phyloP scores from a whole-genome alignment of 768 basidiomycete genomes.

The Pleurotus sapidus region DNA sequence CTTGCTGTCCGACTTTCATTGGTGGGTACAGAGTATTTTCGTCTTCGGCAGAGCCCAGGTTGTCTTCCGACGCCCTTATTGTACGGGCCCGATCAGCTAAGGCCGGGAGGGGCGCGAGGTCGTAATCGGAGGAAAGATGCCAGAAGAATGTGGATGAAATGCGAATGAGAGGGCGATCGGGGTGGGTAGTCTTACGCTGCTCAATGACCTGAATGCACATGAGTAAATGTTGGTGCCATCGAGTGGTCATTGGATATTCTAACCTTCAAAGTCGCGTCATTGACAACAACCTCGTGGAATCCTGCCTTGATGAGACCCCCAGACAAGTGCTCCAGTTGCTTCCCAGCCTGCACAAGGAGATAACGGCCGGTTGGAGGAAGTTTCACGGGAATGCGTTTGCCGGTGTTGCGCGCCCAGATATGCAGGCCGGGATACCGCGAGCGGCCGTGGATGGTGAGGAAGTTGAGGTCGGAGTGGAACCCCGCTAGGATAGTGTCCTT shows the following conservation, averaged over 20 bases:
- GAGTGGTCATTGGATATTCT: constrained; percentile 14
- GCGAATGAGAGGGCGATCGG: constrained; percentile 86
- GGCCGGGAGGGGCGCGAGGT: constrained; percentile 62
- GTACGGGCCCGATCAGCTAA: constrained; percentile 47
- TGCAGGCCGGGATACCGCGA: constrained; percentile 86
- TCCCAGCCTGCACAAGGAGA: constrained; percentile 92
- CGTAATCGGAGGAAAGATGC: constrained; percentile 85
- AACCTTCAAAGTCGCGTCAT: constrained; percentile 71
- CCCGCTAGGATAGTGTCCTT: constrained; percentile 88
- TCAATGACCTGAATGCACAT: constrained; percentile 51
- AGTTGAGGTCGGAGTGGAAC: constrained; percentile 94
- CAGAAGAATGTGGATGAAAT: constrained; percentile 97
- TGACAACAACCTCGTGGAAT: constrained; percentile 93
- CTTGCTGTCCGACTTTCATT: constrained; percentile 90
- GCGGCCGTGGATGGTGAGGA: constrained; percentile 87
- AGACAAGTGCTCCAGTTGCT: constrained; percentile 87
- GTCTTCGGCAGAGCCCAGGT: constrained; percentile 35
- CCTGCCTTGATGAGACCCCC: constrained; percentile 90
- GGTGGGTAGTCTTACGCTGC: constrained; percentile 50
- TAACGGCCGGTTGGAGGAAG: constrained; percentile 74
- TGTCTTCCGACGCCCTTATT: constrained; percentile 36
- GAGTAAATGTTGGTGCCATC: neutral
- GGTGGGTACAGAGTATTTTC: constrained; percentile 51
- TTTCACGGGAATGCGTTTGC: constrained; percentile 83
- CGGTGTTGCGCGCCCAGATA: constrained; percentile 94